phyloP scores from a whole-genome alignment of 495 filamentous ascomycete genomes.

The Tetracladium setigerum region DNA sequence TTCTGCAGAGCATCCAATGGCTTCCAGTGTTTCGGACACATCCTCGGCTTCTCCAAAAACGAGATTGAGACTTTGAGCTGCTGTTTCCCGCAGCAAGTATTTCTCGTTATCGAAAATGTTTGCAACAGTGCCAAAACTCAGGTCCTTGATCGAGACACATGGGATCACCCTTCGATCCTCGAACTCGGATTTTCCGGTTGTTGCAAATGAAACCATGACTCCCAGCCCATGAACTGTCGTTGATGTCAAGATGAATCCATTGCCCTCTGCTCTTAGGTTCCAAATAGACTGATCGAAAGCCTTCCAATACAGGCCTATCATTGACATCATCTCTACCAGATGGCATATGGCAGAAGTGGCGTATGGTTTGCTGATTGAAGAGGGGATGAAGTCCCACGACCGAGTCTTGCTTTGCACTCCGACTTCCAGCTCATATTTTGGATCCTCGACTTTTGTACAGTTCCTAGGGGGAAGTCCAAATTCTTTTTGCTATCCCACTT shows the following conservation, averaged over 20 bases:
- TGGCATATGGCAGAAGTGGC: conserved; percentile 42
- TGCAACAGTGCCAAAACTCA: conserved; percentile 39
- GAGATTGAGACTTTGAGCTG: conserved; percentile 28
- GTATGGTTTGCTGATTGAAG: conserved; percentile 38
- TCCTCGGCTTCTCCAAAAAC: conserved; percentile 32
- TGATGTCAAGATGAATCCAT: conserved; percentile 40
- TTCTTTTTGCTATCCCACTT: conserved; percentile 30
- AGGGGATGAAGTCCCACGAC: conserved; percentile 44
- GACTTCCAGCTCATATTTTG: conserved; percentile 30
- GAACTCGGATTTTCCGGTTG: conserved; percentile 33
- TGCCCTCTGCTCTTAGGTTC: conserved; percentile 41
- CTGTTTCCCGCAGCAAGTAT: conserved; percentile 14
- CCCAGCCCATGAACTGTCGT: conserved; percentile 33
- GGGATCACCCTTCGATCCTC: conserved; percentile 37
- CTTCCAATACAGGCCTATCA: conserved; percentile 44
- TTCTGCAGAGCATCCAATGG: conserved; percentile 34
- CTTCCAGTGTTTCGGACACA: conserved; percentile 35
- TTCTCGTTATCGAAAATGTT: conserved; percentile 31
- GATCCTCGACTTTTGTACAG: conserved; percentile 6
- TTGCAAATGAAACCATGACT: conserved; percentile 38
- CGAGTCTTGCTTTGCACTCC: conserved; percentile 37
- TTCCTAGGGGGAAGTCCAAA: conserved; percentile 12
- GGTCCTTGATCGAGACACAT: conserved; percentile 34
- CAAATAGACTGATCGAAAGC: conserved; percentile 36
- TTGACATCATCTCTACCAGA: conserved; percentile 40